Evolutionary conservation across 228 moss, liverwort and hornwort species (phyloP).

Genomic region (Sphagnum fallax): DNA sequence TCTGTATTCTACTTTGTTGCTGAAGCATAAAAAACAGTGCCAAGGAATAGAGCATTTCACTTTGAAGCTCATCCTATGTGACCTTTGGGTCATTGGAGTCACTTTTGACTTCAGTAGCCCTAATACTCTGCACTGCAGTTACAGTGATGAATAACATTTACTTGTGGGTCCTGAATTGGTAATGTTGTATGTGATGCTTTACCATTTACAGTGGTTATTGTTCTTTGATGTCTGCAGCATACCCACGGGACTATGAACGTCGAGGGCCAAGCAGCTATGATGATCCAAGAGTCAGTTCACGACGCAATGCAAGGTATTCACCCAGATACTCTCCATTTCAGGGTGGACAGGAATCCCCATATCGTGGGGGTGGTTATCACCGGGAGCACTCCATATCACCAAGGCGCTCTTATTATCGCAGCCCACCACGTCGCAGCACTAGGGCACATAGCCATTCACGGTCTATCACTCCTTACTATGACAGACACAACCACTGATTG

Average conservation of each 20-base stretch:
- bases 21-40: too few relatives aligned
- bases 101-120: too few relatives aligned
- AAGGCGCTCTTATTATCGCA: constrained; percentile 15
- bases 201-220: too few relatives aligned
- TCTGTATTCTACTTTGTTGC: too few relatives aligned
- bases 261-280: constrained; percentile 13
- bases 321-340: constrained; percentile 30
- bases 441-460: constrained; percentile 24
- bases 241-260: constrained; percentile 31
- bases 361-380: constrained; percentile 9
- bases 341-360: constrained; percentile 18
- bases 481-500: neutral
- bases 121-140: too few relatives aligned
- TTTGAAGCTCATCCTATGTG: too few relatives aligned
- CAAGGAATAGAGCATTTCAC: too few relatives aligned
- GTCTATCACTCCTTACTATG: constrained; percentile 46
- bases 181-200: too few relatives aligned
- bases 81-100: too few relatives aligned
- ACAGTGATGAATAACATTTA: too few relatives aligned
- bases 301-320: constrained; percentile 41
- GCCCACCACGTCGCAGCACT: constrained; percentile 26
- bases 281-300: constrained; percentile 24
- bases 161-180: too few relatives aligned
- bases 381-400: constrained; percentile 31
- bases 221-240: constrained; percentile 19